Conservation (phyloP, 2,329 filamentous ascomycete genomes). For the Thelonectria olida region DNA sequence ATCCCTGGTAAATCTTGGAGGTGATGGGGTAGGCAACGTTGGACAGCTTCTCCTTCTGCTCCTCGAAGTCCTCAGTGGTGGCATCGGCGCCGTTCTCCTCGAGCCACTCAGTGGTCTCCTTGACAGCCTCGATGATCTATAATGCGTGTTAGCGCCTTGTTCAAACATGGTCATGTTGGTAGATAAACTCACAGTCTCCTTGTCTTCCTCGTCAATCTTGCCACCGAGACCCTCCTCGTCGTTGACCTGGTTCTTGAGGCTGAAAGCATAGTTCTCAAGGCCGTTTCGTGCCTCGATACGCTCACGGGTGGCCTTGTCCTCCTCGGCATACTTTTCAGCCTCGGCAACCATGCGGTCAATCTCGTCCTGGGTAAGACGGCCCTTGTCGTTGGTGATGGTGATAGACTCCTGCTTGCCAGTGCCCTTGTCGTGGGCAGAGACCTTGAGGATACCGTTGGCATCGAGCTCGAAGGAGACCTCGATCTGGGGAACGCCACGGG, state of each 20-base stretch:
- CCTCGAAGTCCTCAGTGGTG: slow-evolving; percentile 93
- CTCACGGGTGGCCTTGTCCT: slow-evolving; percentile 97
- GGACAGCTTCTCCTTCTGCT: slow-evolving; percentile 99
- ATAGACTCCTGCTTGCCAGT: slow-evolving; percentile 97
- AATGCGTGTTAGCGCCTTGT: slow-evolving; percentile 48
- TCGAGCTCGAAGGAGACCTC: slow-evolving; percentile 98
- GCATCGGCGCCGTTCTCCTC: slow-evolving; percentile 92
- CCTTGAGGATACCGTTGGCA: slow-evolving; percentile 98
- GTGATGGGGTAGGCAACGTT: slow-evolving; percentile 98
- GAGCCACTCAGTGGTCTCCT: slow-evolving; percentile 97
- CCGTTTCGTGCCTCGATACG: slow-evolving; percentile 96
- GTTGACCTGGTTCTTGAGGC: slow-evolving; percentile 98
- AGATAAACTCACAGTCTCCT: slow-evolving; percentile 80
- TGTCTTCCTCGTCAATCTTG: slow-evolving; percentile 98
- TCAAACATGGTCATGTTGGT: not conserved
- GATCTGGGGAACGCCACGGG: slow-evolving; percentile 96
- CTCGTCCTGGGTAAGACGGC: slow-evolving; percentile 93
- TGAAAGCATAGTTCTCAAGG: slow-evolving; percentile 99
- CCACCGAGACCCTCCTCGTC: slow-evolving; percentile 96
- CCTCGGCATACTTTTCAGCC: slow-evolving; percentile 98
- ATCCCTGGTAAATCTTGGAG: slow-evolving; percentile 89
- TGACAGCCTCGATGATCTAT: slow-evolving; percentile 89
- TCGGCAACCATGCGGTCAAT: slow-evolving; percentile 99
- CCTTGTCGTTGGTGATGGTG: slow-evolving; percentile 99
- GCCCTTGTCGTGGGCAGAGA: slow-evolving; percentile 95